These are phyloP conservation scores for Cryoendolithus antarcticus DNA, from an alignment of 2,329 filamentous ascomycete genomes.

Conservation along the genomic window DNA sequence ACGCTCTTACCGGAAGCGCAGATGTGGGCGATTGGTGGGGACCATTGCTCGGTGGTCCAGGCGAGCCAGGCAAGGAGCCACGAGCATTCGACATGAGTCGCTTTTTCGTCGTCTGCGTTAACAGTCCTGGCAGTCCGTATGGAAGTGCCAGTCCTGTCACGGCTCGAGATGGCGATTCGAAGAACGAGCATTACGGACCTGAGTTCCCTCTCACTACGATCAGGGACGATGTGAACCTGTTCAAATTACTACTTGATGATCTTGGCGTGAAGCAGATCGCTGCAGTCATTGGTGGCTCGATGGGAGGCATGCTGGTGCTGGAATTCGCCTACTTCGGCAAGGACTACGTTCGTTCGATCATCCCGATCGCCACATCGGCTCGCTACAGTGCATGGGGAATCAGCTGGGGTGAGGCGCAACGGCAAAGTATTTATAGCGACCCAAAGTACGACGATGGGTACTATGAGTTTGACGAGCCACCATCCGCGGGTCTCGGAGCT, in stretches of 20 bases:
- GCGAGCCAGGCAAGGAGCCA: slow-evolving; percentile 34
- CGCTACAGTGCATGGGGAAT: slow-evolving; percentile 83
- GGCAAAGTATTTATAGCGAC: slow-evolving; percentile 92
- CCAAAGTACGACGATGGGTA: slow-evolving; percentile 98
- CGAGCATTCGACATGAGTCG: slow-evolving; percentile 64
- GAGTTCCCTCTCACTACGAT: slow-evolving; percentile 95
- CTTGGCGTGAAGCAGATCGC: slow-evolving; percentile 68
- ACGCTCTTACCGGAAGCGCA: slow-evolving; percentile 73
- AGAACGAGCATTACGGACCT: slow-evolving; percentile 71
- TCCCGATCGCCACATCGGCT: slow-evolving; percentile 75
- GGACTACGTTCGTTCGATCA: slow-evolving; percentile 67
- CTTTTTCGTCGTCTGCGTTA: slow-evolving; percentile 80
- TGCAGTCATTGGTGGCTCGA: slow-evolving; percentile 68
- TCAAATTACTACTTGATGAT: slow-evolving; percentile 69
- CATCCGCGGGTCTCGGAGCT: slow-evolving; percentile 73
- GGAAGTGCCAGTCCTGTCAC: slow-evolving; percentile 83
- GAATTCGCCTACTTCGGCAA: slow-evolving; percentile 88
- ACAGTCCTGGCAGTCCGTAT: slow-evolving; percentile 74
- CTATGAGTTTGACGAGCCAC: slow-evolving; percentile 78
- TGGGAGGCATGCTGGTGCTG: slow-evolving; percentile 82
- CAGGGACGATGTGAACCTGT: slow-evolving; percentile 82
- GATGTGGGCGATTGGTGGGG: slow-evolving; percentile 87
- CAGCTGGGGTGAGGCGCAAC: slow-evolving; percentile 79
- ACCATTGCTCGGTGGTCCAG: slow-evolving; percentile 63
- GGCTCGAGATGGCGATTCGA: slow-evolving; percentile 65